Conservation (phyloP, 2,329 filamentous ascomycete genomes). For the Didymella keratinophila region DNA sequence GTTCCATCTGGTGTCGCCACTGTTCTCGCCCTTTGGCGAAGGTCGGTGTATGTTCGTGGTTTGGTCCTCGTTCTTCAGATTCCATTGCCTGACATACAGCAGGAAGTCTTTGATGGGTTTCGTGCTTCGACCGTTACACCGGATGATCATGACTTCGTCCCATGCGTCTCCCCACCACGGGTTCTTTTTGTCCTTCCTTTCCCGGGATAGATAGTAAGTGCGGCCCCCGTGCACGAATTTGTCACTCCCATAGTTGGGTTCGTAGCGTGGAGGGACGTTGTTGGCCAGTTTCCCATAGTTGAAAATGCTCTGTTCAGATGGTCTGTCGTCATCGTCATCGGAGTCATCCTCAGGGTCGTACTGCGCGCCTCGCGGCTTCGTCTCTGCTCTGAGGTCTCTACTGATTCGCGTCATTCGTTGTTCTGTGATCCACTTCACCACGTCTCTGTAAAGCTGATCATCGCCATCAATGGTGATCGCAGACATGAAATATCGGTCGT, state of each 20-base stretch:
- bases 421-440: slow-evolving; percentile 55
- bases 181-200: slow-evolving; percentile 41
- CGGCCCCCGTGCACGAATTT: slow-evolving; percentile 55
- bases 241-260: slow-evolving; percentile 58
- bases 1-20: slow-evolving; percentile 49
- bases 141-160: slow-evolving; percentile 55
- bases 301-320: slow-evolving; percentile 55
- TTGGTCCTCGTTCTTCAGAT: slow-evolving; percentile 52
- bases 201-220: slow-evolving; percentile 52
- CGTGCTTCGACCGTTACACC: slow-evolving; percentile 58
- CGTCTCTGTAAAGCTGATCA: slow-evolving; percentile 54
- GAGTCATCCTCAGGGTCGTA: slow-evolving; percentile 45
- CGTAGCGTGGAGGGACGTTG: slow-evolving; percentile 58
- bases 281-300: slow-evolving; percentile 60
- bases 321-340: slow-evolving; percentile 46
- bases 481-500: slow-evolving; percentile 50
- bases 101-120: slow-evolving; percentile 59
- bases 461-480: slow-evolving; percentile 55
- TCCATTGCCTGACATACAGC: slow-evolving; percentile 55
- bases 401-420: slow-evolving; percentile 50
- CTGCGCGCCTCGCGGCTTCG: slow-evolving; percentile 45
- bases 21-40: slow-evolving; percentile 49
- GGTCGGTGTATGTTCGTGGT: slow-evolving; percentile 57
- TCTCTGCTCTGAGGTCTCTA: slow-evolving; percentile 52
- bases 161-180: slow-evolving; percentile 37